Evolutionary conservation across 805 yeast species (phyloP), one percentile per base, ranked within the genome.

Genomic region (Schwanniomyces yamadae): DNA sequence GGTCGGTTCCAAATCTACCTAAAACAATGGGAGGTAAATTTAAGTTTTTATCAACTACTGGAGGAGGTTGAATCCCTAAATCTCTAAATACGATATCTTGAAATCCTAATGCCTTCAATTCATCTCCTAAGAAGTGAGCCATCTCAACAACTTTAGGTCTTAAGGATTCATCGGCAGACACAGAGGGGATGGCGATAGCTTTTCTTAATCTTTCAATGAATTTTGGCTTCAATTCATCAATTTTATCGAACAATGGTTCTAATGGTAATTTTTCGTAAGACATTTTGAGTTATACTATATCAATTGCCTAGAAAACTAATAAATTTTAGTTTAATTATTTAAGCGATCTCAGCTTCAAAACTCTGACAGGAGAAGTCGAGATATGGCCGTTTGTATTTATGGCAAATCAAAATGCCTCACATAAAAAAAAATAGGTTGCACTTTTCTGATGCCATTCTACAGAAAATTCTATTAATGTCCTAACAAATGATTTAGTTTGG

Each of bases 141-240:
- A 95, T 93, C 56, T 80, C 82, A 42, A 88, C 81, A 30, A 93
- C 98, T 57, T 83, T 71, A 19, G 95, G 93, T 63, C 99, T 84
- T 48, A 87, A 75, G 9, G 80, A 61, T 55, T 89, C 95, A 57
- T 93, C 99, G 26, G 87, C 80, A 4, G 97, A 89, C 30, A 93
- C 98, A 7, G 97, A 90, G 31, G 96, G 95, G 49, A 91, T 93
- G 41, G 88, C 84, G 30, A 93, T 89, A n/a, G 97, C 97, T 33
- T 82, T 71, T 28, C 80, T 63, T 41, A 93, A 73, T 48, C 95
- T 72, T 37, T 75, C 66, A 49, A 85, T 78, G 69, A 84, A 90
- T 42, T 72, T 63, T 5, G 90, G 84, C 63, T 86, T 81, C 57
- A 86, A 76, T 50, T 77, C 82, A 48, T 82, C 85, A 48, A 87